These are phyloP conservation scores for Poteriospumella lacustris DNA, from an alignment of 108 stramenopile genomes.

Conservation along the genomic window DNA sequence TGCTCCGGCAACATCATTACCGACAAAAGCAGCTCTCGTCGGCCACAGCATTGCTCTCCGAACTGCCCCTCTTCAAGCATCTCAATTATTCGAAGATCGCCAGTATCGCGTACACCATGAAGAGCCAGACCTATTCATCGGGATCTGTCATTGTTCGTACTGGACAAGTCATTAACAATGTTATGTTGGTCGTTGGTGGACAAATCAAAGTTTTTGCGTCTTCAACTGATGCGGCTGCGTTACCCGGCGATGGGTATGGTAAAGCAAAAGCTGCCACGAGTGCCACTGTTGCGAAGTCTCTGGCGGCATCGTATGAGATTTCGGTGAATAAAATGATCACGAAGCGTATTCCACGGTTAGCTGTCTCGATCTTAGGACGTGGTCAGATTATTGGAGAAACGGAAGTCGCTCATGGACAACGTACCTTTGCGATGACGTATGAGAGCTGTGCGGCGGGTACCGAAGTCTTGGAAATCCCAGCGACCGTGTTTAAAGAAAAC, in stretches of 20 bases:
- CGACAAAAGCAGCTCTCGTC: conserved; percentile 26
- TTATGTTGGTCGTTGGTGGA: not conserved
- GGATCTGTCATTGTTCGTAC: not conserved
- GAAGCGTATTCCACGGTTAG: not conserved
- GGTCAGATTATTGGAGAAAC: conserved; percentile 25
- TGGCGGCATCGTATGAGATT: not conserved
- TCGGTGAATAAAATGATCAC: not conserved
- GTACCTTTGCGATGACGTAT: conserved; percentile 10
- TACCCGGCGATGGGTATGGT: no score
- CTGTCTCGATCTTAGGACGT: not conserved
- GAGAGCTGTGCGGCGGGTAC: not conserved
- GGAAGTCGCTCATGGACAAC: not conserved
- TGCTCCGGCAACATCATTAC: conserved; percentile 27
- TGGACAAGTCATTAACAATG: conserved; percentile 4
- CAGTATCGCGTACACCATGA: conserved; percentile 20
- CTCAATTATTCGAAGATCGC: conserved; percentile 1
- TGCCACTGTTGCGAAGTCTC: no score
- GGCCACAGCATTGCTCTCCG: not conserved
- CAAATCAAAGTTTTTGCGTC: conserved; percentile 17
- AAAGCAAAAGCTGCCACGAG: no score
- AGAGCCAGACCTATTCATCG: not conserved
- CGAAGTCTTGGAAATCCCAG: conserved; percentile 19
- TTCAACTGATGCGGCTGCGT: not conserved
- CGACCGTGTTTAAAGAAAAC: conserved; percentile 2
- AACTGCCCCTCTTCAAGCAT: conserved; percentile 1